phyloP scores from a whole-genome alignment of 2,329 filamentous ascomycete genomes.

The Cladosporium oxysporum region DNA sequence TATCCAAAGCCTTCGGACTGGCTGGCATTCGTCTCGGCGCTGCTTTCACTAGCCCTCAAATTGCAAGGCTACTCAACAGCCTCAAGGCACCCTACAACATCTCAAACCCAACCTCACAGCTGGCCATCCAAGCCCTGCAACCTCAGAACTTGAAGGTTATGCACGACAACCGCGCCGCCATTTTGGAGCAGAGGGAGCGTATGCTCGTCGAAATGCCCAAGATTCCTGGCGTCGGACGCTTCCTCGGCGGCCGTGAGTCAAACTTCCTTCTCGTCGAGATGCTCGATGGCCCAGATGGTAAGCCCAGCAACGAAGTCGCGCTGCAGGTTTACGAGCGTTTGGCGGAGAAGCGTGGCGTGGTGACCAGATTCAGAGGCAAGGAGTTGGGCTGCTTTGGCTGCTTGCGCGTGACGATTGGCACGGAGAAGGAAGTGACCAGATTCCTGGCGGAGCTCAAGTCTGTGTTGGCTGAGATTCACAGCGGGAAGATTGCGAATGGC shows the following conservation, averaged over 20 bases:
- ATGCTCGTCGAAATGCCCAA: slow-evolving; percentile 71
- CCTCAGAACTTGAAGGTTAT: slow-evolving; percentile 70
- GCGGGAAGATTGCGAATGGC: slow-evolving; percentile 35
- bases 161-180: slow-evolving; percentile 66
- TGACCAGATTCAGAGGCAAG: slow-evolving; percentile 90
- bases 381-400: slow-evolving; percentile 89
- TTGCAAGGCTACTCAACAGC: slow-evolving; percentile 81
- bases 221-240: slow-evolving; percentile 75
- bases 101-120: slow-evolving; percentile 78
- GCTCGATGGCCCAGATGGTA: slow-evolving; percentile 65
- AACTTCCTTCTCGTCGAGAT: slow-evolving; percentile 95
- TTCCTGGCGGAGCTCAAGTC: slow-evolving; percentile 69
- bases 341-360: slow-evolving; percentile 83
- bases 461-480: slow-evolving; percentile 53
- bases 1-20: slow-evolving; percentile 96
- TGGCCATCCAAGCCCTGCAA: slow-evolving; percentile 74
- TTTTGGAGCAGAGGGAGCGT: slow-evolving; percentile 75
- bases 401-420: slow-evolving; percentile 88
- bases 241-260: slow-evolving; percentile 75
- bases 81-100: slow-evolving; percentile 98
- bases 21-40: slow-evolving; percentile 89
- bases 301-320: slow-evolving; percentile 77
- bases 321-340: slow-evolving; percentile 79
- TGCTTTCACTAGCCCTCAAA: slow-evolving; percentile 73
- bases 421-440: slow-evolving; percentile 77